Conservation (phyloP, 1,284 basidiomycete genomes). For the Austroboletus rostrupii region DNA sequence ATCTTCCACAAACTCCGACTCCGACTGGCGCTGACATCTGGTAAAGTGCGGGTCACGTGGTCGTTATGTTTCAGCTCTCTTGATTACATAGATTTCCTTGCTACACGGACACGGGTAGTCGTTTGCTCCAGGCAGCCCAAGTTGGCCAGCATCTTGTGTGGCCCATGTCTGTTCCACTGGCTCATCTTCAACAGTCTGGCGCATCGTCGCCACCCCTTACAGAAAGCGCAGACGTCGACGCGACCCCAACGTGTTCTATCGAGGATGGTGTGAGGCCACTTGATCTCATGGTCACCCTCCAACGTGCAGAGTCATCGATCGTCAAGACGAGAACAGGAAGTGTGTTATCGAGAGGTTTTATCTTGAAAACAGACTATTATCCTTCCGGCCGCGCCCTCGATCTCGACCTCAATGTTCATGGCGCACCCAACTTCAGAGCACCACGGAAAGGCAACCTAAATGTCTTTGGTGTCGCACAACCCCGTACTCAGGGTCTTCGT, state of each 20-base stretch:
- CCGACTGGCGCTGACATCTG: too few relatives aligned
- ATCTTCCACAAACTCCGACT: too few relatives aligned
- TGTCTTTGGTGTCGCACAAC: slow-evolving; percentile 93
- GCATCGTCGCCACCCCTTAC: slow-evolving; percentile 6
- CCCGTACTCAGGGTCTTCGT: slow-evolving; percentile 87
- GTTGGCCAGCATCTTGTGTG: background rate
- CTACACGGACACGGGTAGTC: background rate
- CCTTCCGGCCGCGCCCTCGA: slow-evolving; percentile 86
- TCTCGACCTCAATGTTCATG: slow-evolving; percentile 88
- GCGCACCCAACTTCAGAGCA: slow-evolving; percentile 94
- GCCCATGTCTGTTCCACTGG: slow-evolving; percentile 12
- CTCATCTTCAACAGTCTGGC: slow-evolving; percentile 5
- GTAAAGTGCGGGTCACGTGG: too few relatives aligned
- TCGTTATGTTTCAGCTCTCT: background rate
- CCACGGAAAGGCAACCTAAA: slow-evolving; percentile 75
- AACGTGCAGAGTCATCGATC: slow-evolving; percentile 64
- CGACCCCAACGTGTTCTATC: background rate
- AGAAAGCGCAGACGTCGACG: background rate
- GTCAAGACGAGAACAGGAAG: slow-evolving; percentile 88
- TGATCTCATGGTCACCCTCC: slow-evolving; percentile 59
- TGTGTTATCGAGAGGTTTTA: slow-evolving; percentile 86
- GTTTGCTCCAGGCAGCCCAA: background rate
- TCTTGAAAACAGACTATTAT: slow-evolving; percentile 92
- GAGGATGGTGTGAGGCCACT: slow-evolving; percentile 28
- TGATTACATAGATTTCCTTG: too few relatives aligned